phyloP scores from a whole-genome alignment of 441 rosid species.

The Jatropha multifida region DNA sequence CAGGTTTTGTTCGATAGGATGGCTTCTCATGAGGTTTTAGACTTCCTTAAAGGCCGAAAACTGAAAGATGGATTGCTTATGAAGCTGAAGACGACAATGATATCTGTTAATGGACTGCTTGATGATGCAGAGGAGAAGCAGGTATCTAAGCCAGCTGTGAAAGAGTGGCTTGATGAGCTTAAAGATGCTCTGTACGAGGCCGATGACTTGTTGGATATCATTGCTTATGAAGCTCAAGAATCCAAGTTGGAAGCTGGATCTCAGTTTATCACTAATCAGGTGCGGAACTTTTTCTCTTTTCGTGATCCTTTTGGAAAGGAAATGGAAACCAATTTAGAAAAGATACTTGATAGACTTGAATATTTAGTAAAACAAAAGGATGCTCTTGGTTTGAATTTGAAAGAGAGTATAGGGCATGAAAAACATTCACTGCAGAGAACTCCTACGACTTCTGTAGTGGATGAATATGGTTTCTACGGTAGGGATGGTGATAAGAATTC shows the following conservation, averaged over 20 bases:
- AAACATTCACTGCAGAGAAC: background rate
- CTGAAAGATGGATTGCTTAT: conserved; percentile 6
- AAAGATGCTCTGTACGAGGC: conserved; percentile 22
- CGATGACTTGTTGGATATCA: conserved; percentile 20
- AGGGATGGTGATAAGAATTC: conserved; percentile 15
- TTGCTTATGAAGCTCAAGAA: conserved; percentile 12
- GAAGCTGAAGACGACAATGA: conserved; percentile 13
- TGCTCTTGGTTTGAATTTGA: conserved; percentile 15
- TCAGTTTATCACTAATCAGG: background rate
- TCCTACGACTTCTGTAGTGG: conserved; percentile 15
- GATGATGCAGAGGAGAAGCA: conserved; percentile 26
- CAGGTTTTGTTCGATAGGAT: conserved; percentile 35
- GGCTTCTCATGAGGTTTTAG: conserved; percentile 31
- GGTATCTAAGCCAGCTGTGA: conserved; percentile 1
- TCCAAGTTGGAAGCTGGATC: conserved; percentile 6
- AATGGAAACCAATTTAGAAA: conserved; percentile 6
- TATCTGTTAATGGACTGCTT: conserved; percentile 20
- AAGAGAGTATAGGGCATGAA: background rate
- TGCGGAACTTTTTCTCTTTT: conserved; percentile 3
- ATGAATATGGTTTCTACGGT: conserved; percentile 19
- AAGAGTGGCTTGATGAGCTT: conserved; percentile 18
- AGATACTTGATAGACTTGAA: conserved; percentile 16
- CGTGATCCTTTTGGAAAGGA: conserved; percentile 8
- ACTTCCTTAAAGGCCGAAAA: conserved; percentile 20
- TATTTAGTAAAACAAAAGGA: conserved; percentile 16